Conservation (phyloP, 2,329 filamentous ascomycete genomes). For the Diaporthe australafricana region DNA sequence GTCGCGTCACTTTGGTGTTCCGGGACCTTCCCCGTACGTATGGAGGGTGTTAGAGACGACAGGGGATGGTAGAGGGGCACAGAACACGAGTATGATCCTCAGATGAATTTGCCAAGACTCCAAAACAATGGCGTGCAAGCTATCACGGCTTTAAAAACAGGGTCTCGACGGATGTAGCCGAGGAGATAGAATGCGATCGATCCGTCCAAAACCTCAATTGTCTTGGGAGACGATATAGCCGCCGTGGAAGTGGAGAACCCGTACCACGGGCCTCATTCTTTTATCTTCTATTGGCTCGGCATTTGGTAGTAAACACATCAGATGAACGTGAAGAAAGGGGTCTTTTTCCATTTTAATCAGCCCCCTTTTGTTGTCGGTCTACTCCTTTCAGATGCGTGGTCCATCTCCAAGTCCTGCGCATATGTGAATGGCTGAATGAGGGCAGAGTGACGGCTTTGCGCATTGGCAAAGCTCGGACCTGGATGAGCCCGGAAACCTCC, state of each 20-base stretch:
- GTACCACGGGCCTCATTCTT: background rate
- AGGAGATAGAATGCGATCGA: background rate
- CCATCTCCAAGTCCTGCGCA: background rate
- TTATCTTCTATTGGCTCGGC: background rate
- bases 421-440: background rate
- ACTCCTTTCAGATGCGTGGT: background rate
- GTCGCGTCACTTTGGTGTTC: background rate
- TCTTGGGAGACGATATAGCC: background rate
- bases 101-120: conserved; percentile 4
- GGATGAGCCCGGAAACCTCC: background rate
- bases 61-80: background rate
- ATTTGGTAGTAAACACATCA: background rate
- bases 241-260: background rate
- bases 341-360: background rate
- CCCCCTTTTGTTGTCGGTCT: background rate
- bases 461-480: conserved; percentile 4
- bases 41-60: no score
- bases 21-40: background rate
- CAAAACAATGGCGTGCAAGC: background rate
- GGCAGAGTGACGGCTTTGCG: background rate
- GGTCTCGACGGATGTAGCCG: background rate
- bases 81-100: background rate
- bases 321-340: background rate
- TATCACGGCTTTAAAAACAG: background rate
- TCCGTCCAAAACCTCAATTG: background rate